Evolutionary conservation across 345 rosid species (phyloP).

Genomic region (Raphanus raphanistrum): DNA sequence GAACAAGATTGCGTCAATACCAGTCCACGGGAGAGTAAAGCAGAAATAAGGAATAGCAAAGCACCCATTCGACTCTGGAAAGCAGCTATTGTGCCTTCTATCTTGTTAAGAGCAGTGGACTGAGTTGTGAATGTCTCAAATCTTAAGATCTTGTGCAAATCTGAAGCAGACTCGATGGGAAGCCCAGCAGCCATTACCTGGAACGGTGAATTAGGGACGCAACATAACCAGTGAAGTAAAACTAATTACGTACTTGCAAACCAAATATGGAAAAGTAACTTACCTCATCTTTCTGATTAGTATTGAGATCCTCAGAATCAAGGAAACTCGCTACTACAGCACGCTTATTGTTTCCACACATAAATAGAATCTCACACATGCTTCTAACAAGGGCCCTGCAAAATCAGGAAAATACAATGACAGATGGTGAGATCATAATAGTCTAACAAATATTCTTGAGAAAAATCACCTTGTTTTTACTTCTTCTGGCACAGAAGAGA

Average conservation of each 20-base stretch:
- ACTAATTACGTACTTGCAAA: background rate
- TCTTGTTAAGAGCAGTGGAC: conserved; percentile 54
- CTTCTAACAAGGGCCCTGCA: conserved; percentile 83
- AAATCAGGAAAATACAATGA: conserved; percentile 12
- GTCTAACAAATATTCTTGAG: conserved; percentile 11
- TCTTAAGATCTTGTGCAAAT: conserved; percentile 72
- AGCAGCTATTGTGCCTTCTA: conserved; percentile 60
- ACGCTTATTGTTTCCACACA: conserved; percentile 73
- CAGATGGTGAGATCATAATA: conserved; percentile 11
- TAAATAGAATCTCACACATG: conserved; percentile 89
- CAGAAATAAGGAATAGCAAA: conserved; percentile 87
- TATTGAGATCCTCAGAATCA: conserved; percentile 40
- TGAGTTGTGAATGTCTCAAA: conserved; percentile 56
- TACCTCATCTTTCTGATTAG: conserved; percentile 56
- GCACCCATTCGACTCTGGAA: conserved; percentile 97
- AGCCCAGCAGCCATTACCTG: conserved; percentile 63
- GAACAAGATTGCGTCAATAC: conserved; percentile 43
- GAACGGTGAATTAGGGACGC: conserved; percentile 6
- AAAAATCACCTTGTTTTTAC: conserved; percentile 70
- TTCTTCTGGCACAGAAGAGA: conserved; percentile 62
- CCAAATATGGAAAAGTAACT: conserved; percentile 30
- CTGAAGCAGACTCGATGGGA: conserved; percentile 75
- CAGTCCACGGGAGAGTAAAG: conserved; percentile 94
- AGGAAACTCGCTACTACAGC: conserved; percentile 65
- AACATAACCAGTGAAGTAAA: background rate